Conservation (phyloP, 1,284 basidiomycete genomes). For the Rhodotorula sp. region DNA sequence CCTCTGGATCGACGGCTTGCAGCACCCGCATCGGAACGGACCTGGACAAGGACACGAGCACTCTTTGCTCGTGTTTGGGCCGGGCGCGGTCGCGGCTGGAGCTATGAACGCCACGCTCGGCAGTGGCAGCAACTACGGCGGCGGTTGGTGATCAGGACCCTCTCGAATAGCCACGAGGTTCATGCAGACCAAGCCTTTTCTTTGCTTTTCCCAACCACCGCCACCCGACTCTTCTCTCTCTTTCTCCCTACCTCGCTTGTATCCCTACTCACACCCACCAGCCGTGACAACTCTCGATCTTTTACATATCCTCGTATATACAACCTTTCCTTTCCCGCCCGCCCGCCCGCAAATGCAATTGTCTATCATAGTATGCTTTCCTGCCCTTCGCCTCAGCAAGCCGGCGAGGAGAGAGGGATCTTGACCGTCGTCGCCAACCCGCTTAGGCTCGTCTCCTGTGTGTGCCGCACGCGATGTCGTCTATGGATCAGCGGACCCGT, state of each 20-base stretch:
- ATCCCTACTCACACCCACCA: too few species aligned
- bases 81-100: neutral
- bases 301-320: neutral
- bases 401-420: slow-evolving; percentile 70
- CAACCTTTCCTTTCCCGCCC: neutral
- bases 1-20: slow-evolving; percentile 33
- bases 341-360: neutral
- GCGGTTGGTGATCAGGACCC: too few species aligned
- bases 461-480: too few species aligned
- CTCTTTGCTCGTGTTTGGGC: neutral
- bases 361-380: neutral
- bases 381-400: slow-evolving; percentile 55
- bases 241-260: neutral
- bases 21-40: slow-evolving; percentile 17
- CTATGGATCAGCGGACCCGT: too few species aligned
- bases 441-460: slow-evolving; percentile 59
- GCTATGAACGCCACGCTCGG: neutral
- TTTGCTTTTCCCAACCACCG: neutral
- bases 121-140: neutral
- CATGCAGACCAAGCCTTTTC: neutral
- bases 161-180: too few species aligned
- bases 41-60: neutral
- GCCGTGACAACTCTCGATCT: neutral
- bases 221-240: neutral
- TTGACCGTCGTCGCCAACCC: slow-evolving; percentile 59